Conservation (phyloP, 1,139 yeast genomes). For the Blastobotrys elegans region DNA sequence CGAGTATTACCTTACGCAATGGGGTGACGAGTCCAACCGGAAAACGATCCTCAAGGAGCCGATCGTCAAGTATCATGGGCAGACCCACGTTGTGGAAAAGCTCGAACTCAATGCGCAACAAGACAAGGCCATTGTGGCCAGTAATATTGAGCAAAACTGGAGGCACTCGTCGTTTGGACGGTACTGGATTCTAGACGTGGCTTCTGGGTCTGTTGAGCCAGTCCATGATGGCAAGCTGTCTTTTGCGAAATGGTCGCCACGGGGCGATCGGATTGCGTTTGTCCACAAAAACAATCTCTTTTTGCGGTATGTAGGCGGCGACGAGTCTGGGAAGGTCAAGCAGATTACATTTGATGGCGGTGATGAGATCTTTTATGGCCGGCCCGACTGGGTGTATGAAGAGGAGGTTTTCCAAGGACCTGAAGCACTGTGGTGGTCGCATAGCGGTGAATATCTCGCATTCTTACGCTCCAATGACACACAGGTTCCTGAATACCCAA, state of each 20-base stretch:
- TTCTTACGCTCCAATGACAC: constrained; percentile 70
- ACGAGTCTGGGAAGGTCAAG: constrained; percentile 23
- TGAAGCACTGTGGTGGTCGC: constrained; percentile 83
- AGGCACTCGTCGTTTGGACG: constrained; percentile 68
- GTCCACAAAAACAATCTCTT: constrained; percentile 62
- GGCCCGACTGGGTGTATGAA: constrained; percentile 95
- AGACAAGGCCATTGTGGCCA: constrained; percentile 45
- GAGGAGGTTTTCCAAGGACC: constrained; percentile 75
- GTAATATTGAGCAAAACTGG: constrained; percentile 56
- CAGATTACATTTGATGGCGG: constrained; percentile 69
- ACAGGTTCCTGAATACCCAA: constrained; percentile 55
- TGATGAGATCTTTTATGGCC: constrained; percentile 66
- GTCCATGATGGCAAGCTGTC: constrained; percentile 37
- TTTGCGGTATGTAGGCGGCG: constrained; percentile 38
- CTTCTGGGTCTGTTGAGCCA: constrained; percentile 39
- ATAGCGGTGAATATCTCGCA: constrained; percentile 59
- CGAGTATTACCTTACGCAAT: constrained; percentile 20
- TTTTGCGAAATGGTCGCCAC: constrained; percentile 73
- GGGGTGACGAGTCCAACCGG: constrained; percentile 25
- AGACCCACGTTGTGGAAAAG: constrained; percentile 19
- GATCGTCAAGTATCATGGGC: constrained; percentile 20
- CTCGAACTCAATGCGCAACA: constrained; percentile 37
- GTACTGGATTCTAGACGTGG: constrained; percentile 59
- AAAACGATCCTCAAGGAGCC: constrained; percentile 20
- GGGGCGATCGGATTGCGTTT: constrained; percentile 59